Conservation (phyloP, 441 rosid species). For the Gossypium gossypioides region DNA sequence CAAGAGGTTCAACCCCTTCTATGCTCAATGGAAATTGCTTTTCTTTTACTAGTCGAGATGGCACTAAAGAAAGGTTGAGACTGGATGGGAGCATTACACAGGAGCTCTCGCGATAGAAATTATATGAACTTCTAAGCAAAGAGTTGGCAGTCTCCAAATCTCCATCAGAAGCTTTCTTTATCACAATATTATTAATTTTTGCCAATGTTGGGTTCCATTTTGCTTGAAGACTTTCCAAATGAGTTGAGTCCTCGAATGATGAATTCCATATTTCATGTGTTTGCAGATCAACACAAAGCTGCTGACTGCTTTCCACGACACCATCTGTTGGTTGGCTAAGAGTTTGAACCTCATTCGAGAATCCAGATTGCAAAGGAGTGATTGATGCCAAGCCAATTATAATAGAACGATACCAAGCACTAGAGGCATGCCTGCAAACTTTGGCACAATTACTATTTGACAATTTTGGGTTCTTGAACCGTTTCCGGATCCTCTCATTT, state of each 20-base stretch:
- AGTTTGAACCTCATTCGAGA: constrained; percentile 34
- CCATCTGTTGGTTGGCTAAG: constrained; percentile 32
- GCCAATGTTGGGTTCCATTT: constrained; percentile 65
- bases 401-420: constrained; percentile 87
- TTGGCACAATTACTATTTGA: constrained; percentile 68
- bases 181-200: constrained; percentile 53
- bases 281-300: constrained; percentile 73
- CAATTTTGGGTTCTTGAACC: constrained; percentile 87
- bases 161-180: constrained; percentile 55
- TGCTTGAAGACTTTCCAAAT: constrained; percentile 44
- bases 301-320: constrained; percentile 37
- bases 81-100: constrained; percentile 53
- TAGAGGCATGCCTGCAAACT: constrained; percentile 87
- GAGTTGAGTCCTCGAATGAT: constrained; percentile 50
- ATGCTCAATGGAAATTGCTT: constrained; percentile 39
- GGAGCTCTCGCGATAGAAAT: constrained; percentile 79
- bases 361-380: constrained; percentile 51
- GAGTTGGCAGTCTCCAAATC: constrained; percentile 63
- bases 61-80: constrained; percentile 56
- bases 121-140: constrained; percentile 68
- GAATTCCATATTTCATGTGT: constrained; percentile 59
- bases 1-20: constrained; percentile 72
- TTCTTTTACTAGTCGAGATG: constrained; percentile 35
- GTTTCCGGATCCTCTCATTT: constrained; percentile 82
- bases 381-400: constrained; percentile 64